Evolutionary conservation across 2,329 filamentous ascomycete genomes (phyloP).

Genomic region (Colletotrichum australisinense): DNA sequence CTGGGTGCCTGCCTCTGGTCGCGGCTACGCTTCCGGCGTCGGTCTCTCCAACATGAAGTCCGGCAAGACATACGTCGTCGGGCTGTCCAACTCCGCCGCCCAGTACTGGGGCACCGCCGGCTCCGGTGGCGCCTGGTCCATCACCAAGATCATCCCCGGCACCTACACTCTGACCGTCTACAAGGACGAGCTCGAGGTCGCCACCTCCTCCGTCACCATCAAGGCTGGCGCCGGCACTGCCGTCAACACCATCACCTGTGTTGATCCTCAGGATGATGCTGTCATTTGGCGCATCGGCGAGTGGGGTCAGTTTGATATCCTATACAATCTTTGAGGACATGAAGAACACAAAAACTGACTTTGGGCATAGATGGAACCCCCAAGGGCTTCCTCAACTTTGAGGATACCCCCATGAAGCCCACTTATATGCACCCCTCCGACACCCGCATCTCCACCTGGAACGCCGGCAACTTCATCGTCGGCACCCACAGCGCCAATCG

Average conservation of each 20-base stretch:
- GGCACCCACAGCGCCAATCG: constrained; percentile 46
- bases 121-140: constrained; percentile 43
- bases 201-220: constrained; percentile 41
- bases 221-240: constrained; percentile 43
- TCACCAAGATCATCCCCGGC: constrained; percentile 45
- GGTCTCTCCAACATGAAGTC: constrained; percentile 50
- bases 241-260: constrained; percentile 43
- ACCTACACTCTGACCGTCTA: constrained; percentile 48
- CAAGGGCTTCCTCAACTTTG: constrained; percentile 48
- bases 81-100: constrained; percentile 46
- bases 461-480: constrained; percentile 47
- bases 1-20: constrained; percentile 44
- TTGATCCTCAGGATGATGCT: constrained; percentile 45
- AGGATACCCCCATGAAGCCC: constrained; percentile 51
- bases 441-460: constrained; percentile 44
- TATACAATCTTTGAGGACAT: neutral
- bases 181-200: constrained; percentile 48
- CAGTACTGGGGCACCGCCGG: constrained; percentile 50
- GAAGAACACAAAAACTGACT: neutral
- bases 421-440: constrained; percentile 55
- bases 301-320: constrained; percentile 38
- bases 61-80: constrained; percentile 51
- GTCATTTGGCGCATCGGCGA: constrained; percentile 50
- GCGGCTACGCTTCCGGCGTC: constrained; percentile 44
- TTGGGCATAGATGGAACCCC: constrained; percentile 43